Evolutionary conservation across 1,284 basidiomycete genomes (phyloP).

Genomic region (Papiliotrema fonsecae): DNA sequence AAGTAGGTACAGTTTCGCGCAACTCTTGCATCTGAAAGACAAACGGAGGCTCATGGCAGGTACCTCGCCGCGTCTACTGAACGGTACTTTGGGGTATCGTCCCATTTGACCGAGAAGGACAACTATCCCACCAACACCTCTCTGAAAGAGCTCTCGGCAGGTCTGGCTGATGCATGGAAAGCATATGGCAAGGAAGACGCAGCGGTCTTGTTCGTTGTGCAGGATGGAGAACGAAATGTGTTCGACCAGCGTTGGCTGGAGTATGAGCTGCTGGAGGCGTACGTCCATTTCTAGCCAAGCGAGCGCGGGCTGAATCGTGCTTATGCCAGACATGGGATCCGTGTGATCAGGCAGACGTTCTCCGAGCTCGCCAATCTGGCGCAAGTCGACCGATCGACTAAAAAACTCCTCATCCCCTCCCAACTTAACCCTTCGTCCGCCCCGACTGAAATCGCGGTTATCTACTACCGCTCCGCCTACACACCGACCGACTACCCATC

Average conservation of each 20-base stretch:
- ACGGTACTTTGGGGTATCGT: conserved; percentile 59
- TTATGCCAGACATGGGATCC: conserved; percentile 62
- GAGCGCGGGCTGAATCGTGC: neutral
- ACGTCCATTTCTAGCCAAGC: conserved; percentile 20
- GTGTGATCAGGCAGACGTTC: conserved; percentile 69
- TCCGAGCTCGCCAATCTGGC: conserved; percentile 59
- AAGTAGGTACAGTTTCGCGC: conserved; percentile 53
- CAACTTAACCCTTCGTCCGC: conserved; percentile 31
- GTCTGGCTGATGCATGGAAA: conserved; percentile 72
- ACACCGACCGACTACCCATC: conserved; percentile 74
- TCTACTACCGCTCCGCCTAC: conserved; percentile 88
- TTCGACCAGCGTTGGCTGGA: conserved; percentile 91
- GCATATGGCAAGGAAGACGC: conserved; percentile 56
- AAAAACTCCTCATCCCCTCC: conserved; percentile 52
- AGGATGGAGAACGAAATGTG: conserved; percentile 85
- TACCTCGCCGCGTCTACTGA: conserved; percentile 62
- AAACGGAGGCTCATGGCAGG: conserved; percentile 47
- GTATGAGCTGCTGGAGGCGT: conserved; percentile 75
- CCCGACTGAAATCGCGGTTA: conserved; percentile 65
- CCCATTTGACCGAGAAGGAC: conserved; percentile 52
- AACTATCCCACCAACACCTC: conserved; percentile 74
- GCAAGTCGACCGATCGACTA: conserved; percentile 50
- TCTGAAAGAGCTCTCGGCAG: conserved; percentile 63
- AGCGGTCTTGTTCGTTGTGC: conserved; percentile 76
- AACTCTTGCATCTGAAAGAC: neutral